A percentile compares a stretch with the other conserved stretches of the same genome.
phyloP scores from a whole-genome alignment of 2,329 filamentous ascomycete species.

The Colletotrichum australisinense region DNA sequence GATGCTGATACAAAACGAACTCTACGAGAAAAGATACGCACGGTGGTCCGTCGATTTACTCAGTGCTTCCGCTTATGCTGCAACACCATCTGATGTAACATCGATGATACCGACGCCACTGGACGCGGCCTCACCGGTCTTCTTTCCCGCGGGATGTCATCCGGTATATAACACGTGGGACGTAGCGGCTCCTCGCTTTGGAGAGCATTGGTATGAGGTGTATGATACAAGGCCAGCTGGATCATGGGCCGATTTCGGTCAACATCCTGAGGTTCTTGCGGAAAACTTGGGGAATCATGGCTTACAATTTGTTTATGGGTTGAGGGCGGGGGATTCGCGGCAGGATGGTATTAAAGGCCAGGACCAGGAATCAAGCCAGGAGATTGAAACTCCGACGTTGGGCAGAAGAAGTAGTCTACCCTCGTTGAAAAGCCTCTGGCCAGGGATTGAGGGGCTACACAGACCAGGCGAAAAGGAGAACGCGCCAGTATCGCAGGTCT shows the following conservation, averaged over 20 bases:
- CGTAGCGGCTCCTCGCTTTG: neutral
- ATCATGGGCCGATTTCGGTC: neutral
- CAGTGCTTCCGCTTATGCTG: neutral
- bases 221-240: neutral
- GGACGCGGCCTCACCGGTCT: slow-evolving; percentile 44
- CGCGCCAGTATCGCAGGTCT: neutral
- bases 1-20: slow-evolving; percentile 45
- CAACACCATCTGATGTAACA: slow-evolving; percentile 6
- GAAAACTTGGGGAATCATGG: slow-evolving; percentile 17
- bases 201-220: neutral
- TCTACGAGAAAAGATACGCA: slow-evolving; percentile 1
- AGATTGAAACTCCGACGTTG: neutral
- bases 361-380: neutral
- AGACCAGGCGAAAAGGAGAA: neutral
- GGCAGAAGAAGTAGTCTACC: slow-evolving; percentile 48
- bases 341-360: neutral
- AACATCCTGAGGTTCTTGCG: neutral
- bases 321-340: neutral
- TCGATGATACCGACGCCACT: slow-evolving; percentile 40
- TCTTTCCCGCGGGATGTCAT: slow-evolving; percentile 42
- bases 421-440: slow-evolving; percentile 43
- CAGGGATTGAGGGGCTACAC: slow-evolving; percentile 16
- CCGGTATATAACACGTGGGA: slow-evolving; percentile 7
- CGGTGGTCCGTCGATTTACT: slow-evolving; percentile 21
- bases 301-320: slow-evolving; percentile 17